phyloP scores from a whole-genome alignment of 768 basidiomycete genomes.

The Leccinum subtestaceum region DNA sequence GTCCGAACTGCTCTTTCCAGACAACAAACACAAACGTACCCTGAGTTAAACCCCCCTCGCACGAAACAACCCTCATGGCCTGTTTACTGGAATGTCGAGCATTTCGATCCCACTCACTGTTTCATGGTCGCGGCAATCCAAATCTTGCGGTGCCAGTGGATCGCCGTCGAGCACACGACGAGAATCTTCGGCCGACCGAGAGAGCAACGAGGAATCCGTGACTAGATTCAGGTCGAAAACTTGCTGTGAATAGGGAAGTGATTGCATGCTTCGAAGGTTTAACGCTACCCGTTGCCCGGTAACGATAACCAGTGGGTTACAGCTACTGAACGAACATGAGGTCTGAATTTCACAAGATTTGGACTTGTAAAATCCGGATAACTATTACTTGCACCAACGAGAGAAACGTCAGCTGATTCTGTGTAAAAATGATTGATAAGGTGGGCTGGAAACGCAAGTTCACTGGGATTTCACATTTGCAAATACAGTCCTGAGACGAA shows the following conservation, averaged over 20 bases:
- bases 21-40: too few species aligned
- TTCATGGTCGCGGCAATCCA: too few species aligned
- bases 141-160: too few species aligned
- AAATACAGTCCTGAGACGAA: background rate
- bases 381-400: too few species aligned
- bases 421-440: background rate
- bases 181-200: background rate
- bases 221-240: background rate
- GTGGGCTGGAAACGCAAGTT: background rate
- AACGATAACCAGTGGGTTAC: conserved; percentile 6
- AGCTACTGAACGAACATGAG: background rate
- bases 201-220: background rate
- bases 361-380: too few species aligned
- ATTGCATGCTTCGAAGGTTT: conserved; percentile 7
- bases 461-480: background rate
- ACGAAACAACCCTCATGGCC: too few species aligned
- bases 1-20: too few species aligned
- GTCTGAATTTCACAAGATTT: background rate
- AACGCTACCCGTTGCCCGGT: conserved; percentile 17
- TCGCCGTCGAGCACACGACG: too few species aligned
- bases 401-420: conserved; percentile 2
- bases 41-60: too few species aligned
- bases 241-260: background rate
- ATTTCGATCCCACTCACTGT: too few species aligned
- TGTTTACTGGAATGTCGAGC: too few species aligned